A percentile compares a stretch with the other conserved stretches of the same genome.
Evolutionary conservation across 805 yeast species (phyloP).

Genomic region (Saccharomycopsis javanensis): DNA sequence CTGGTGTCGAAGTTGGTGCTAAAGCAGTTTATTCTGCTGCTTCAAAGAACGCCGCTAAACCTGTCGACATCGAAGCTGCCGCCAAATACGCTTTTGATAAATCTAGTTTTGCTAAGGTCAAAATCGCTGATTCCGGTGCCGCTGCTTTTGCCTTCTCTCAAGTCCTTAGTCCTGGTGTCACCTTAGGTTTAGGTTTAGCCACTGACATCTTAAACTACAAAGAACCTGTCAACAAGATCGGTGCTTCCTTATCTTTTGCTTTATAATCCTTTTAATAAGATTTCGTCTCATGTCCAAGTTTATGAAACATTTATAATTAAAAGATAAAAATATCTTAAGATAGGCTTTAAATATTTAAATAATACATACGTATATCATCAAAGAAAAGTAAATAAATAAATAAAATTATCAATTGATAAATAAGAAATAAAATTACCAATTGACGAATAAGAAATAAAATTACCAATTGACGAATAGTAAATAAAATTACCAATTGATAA

Average conservation of each 20-base stretch:
- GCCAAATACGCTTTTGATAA: constrained; percentile 87
- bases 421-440: neutral
- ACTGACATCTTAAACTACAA: constrained; percentile 88
- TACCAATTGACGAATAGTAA: too few species aligned
- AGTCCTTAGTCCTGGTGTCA: constrained; percentile 91
- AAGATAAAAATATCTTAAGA: too few species aligned
- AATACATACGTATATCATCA: neutral
- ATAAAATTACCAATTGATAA: too few species aligned
- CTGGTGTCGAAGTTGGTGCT: constrained; percentile 93
- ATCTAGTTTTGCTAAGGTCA: constrained; percentile 88
- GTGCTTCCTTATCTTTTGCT: constrained; percentile 86
- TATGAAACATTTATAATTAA: too few species aligned
- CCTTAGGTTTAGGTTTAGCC: constrained; percentile 93
- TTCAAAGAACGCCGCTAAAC: constrained; percentile 52
- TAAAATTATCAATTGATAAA: neutral
- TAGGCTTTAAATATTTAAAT: too few species aligned
- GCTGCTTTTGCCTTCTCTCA: constrained; percentile 92
- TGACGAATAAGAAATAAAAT: too few species aligned
- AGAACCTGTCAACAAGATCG: constrained; percentile 97
- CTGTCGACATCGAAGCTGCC: constrained; percentile 90
- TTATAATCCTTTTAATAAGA: too few species aligned
- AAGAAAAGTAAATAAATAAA: neutral
- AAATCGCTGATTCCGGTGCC: constrained; percentile 92
- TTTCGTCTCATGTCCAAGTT: too few species aligned
- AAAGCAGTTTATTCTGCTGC: constrained; percentile 92